A percentile compares a stretch with the other conserved stretches of the same genome.
phyloP scores from a whole-genome alignment of 1,139 yeast species.

The Pichia sp. region DNA sequence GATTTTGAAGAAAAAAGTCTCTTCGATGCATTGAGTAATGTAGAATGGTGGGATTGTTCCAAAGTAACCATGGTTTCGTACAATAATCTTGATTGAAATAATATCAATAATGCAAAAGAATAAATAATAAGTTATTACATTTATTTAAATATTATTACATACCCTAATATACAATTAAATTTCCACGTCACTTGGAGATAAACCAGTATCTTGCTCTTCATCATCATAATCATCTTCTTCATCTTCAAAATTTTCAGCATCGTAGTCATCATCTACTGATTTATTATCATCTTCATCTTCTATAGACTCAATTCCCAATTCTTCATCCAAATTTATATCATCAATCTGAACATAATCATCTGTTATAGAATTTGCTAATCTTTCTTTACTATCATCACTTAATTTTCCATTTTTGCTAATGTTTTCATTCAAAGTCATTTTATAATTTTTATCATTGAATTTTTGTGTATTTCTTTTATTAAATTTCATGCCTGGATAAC shows the following conservation, averaged over 20 bases:
- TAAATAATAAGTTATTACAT: too few species aligned
- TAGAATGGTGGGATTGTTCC: conserved; percentile 13
- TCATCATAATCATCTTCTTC: conserved; percentile 6
- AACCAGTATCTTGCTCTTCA: background rate
- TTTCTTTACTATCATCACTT: background rate
- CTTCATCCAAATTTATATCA: conserved; percentile 11
- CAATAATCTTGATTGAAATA: background rate
- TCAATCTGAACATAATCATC: background rate
- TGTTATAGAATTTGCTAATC: background rate
- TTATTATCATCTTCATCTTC: conserved; percentile 8
- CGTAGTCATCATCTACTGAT: conserved; percentile 9
- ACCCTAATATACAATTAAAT: conserved; percentile 1
- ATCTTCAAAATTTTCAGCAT: conserved; percentile 13
- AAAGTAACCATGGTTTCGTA: conserved; percentile 9
- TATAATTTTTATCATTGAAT: conserved; percentile 10
- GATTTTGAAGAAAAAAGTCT: conserved; percentile 14
- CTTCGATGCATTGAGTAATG: conserved; percentile 14
- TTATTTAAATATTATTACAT: background rate
- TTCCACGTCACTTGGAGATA: conserved; percentile 2
- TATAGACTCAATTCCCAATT: conserved; percentile 7
- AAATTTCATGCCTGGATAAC: conserved; percentile 32
- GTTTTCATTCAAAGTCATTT: conserved; percentile 4
- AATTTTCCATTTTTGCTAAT: background rate
- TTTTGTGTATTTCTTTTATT: background rate
- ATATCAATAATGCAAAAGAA: too few species aligned